Conservation (phyloP, 2,329 filamentous ascomycete species). For the Sclerotinia spermophila region DNA sequence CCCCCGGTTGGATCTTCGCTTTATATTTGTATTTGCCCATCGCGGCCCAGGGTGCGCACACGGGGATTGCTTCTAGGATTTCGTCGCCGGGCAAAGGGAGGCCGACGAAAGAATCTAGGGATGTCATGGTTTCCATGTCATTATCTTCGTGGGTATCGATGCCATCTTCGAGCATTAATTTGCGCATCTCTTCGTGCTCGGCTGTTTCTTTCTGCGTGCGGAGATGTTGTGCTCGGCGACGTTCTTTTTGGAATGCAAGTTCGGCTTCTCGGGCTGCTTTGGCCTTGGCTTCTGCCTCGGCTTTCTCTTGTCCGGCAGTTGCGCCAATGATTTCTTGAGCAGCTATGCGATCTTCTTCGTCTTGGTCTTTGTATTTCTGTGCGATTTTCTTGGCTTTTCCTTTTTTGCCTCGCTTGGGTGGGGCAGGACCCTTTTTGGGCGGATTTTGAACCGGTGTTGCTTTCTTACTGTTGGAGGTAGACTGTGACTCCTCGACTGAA, state of each 20-base stretch:
- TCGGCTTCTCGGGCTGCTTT: slow-evolving; percentile 70
- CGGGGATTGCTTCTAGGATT: slow-evolving; percentile 62
- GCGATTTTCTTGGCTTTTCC: slow-evolving; percentile 84
- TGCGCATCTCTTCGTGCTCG: slow-evolving; percentile 69
- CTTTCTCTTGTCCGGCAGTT: slow-evolving; percentile 60
- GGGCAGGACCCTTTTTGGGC: slow-evolving; percentile 44
- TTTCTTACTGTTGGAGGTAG: slow-evolving; percentile 24
- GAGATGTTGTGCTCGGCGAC: slow-evolving; percentile 76
- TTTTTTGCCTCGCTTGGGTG: slow-evolving; percentile 68
- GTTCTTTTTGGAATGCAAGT: slow-evolving; percentile 65
- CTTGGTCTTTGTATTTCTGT: slow-evolving; percentile 87
- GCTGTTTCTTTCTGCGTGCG: slow-evolving; percentile 71
- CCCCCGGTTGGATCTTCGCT: slow-evolving; percentile 86
- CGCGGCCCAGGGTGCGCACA: slow-evolving; percentile 64
- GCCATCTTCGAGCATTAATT: slow-evolving; percentile 56
- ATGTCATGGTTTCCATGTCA: slow-evolving; percentile 50
- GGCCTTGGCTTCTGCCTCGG: slow-evolving; percentile 63
- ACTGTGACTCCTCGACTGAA: slow-evolving; percentile 19
- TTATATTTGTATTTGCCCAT: slow-evolving; percentile 81
- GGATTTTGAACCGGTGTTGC: slow-evolving; percentile 34
- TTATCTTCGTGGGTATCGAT: slow-evolving; percentile 57
- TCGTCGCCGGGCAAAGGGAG: slow-evolving; percentile 78
- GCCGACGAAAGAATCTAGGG: slow-evolving; percentile 71
- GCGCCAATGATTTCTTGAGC: slow-evolving; percentile 87
- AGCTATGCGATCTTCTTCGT: slow-evolving; percentile 84